Base-by-base conservation (phyloP, 805 yeast species). In the Saccharomycopsis oosterbeekiorum region DNA sequence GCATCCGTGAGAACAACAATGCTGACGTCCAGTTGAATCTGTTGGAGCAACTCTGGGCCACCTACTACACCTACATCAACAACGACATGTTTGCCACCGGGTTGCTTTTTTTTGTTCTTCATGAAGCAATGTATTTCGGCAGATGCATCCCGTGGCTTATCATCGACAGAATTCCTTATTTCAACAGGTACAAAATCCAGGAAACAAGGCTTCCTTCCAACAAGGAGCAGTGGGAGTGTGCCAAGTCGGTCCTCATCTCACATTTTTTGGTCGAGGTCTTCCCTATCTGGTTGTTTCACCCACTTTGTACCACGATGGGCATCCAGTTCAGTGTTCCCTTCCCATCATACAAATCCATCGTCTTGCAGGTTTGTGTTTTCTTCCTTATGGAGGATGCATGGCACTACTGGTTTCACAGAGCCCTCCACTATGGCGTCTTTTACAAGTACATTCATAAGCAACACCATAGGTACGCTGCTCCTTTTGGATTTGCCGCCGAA, bases 281-380 rank as follows among this genome's bases (percentile, higher is more conserved):
- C 62, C 94, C 93, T 56, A 88, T 88, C 65, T 88, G 92, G 89
- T 81, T 85, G 55, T 88, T 88, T 80, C 93, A 88, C 71, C 89
- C 91, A 43, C 71, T 88, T 55, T 85, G 92, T 74, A 77, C 80
- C 64, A 74, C 75, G 65, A 79, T 87, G 66, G 88, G 88, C 59
- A 83, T 88, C 66, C 70, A 79, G 6, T 78, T 78, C 68, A 75
- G 76, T 26, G 88, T 87, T 24, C 92, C 93, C 8, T 86, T 88
- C 77, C 93, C 94, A 29, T 68, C 78, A 19, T 67, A 74, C 69
- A 68, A 68, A 62, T 76, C 78, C 41, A 80, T 85, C 67, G 71
- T 73, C 14, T 66, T 73, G 60, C 94, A 88, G 70, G 76, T 88
- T 59, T 76, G 80, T 4, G 67, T 85, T n/a, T 85, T 88, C 73